These are phyloP conservation scores for Yamadazyma nakazawae DNA, from an alignment of 805 yeast genomes.

Conservation along the genomic window DNA sequence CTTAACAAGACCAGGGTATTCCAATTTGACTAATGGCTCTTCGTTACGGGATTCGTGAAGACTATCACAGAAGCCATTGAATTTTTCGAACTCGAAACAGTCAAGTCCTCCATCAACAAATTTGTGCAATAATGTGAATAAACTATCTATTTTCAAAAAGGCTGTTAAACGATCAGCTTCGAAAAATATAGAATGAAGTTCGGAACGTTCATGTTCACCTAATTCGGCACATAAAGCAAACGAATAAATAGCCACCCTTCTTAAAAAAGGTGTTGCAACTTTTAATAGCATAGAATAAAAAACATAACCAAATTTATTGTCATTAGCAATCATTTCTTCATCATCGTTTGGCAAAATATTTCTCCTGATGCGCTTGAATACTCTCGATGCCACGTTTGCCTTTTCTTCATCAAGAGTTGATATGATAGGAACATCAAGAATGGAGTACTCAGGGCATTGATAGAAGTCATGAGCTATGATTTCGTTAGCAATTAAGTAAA, in stretches of 20 bases:
- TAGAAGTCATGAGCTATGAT: constrained; percentile 26
- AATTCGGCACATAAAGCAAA: constrained; percentile 50
- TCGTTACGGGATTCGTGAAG: background rate
- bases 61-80: constrained; percentile 19
- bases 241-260: constrained; percentile 58
- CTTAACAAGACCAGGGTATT: constrained; percentile 64
- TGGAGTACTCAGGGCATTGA: constrained; percentile 19
- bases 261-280: constrained; percentile 58
- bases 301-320: constrained; percentile 32
- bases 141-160: constrained; percentile 45
- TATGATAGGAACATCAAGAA: constrained; percentile 38
- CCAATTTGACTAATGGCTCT: constrained; percentile 24
- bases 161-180: constrained; percentile 57
- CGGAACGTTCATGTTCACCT: constrained; percentile 20
- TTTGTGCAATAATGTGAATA: constrained; percentile 22
- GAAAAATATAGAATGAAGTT: constrained; percentile 20
- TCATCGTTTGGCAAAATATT: constrained; percentile 7
- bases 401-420: constrained; percentile 19
- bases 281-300: constrained; percentile 55
- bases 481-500: constrained; percentile 23
- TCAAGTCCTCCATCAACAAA: constrained; percentile 14
- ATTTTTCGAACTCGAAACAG: constrained; percentile 24
- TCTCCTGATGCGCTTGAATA: constrained; percentile 22
- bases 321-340: constrained; percentile 15
- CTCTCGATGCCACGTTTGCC: constrained; percentile 18